phyloP scores from a whole-genome alignment of 208 protist species.

The Leishmania amazonensis region DNA sequence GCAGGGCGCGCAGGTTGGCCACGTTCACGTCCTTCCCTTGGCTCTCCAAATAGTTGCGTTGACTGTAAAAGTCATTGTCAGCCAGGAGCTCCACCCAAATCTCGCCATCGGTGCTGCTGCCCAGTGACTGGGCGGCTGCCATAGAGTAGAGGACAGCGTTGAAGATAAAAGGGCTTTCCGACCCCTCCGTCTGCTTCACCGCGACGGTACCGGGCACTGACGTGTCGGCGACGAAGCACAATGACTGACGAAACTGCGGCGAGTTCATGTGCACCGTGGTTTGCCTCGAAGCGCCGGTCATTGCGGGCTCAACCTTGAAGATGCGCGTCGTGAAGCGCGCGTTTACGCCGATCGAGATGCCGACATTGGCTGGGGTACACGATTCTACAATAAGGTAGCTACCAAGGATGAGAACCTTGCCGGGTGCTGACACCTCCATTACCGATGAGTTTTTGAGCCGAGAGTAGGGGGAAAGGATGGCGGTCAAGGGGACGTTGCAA shows the following conservation, averaged over 20 bases:
- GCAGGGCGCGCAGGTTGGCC: constrained; percentile 63
- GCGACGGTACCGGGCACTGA: constrained; percentile 30
- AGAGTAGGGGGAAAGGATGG: background rate
- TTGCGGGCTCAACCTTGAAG: constrained; percentile 1
- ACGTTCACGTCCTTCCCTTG: constrained; percentile 51
- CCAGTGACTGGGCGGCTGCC: constrained; percentile 36
- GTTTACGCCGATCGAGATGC: constrained; percentile 93
- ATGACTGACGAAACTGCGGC: constrained; percentile 80
- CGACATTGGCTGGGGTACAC: constrained; percentile 66
- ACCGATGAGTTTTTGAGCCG: background rate
- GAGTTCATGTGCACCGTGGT: constrained; percentile 69
- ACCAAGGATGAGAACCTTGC: constrained; percentile 96
- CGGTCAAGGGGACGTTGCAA: background rate
- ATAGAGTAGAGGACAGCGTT: constrained; percentile 77
- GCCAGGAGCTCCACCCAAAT: constrained; percentile 72
- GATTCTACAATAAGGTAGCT: constrained; percentile 95
- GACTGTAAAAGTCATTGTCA: constrained; percentile 94
- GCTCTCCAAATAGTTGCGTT: constrained; percentile 81
- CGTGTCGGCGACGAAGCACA: constrained; percentile 54
- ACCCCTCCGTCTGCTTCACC: constrained; percentile 63
- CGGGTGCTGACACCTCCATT: constrained; percentile 85
- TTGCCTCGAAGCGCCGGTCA: constrained; percentile 6
- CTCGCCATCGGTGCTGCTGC: constrained; percentile 23
- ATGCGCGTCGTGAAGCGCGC: constrained; percentile 88
- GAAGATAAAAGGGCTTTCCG: constrained; percentile 64